These are phyloP conservation scores for Scedosporium dehoogii DNA, from an alignment of 2,329 filamentous ascomycete genomes.

Conservation along the genomic window DNA sequence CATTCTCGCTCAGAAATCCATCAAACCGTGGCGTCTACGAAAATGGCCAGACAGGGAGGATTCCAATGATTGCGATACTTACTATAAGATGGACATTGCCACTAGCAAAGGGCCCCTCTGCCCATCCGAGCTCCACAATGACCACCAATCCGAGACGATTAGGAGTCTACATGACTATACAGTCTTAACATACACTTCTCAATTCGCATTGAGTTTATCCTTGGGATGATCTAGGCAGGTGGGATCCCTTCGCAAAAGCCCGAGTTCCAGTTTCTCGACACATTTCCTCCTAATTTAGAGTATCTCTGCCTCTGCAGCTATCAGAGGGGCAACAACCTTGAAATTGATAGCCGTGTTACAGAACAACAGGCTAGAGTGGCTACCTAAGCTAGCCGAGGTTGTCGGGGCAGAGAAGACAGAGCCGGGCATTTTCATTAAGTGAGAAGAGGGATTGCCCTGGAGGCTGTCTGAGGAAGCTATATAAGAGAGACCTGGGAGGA, in stretches of 20 bases:
- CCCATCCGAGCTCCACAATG: neutral
- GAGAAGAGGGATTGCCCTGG: neutral
- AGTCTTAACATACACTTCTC: constrained; percentile 6
- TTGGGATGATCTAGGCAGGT: neutral
- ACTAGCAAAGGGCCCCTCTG: neutral
- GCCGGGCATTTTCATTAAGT: neutral
- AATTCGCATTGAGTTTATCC: neutral
- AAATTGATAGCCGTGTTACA: constrained; percentile 3
- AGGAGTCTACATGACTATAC: constrained; percentile 7
- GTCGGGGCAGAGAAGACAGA: neutral
- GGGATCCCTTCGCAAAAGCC: neutral
- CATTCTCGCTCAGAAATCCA: no score
- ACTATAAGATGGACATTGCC: neutral
- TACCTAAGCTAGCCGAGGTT: constrained; percentile 6
- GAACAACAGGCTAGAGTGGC: constrained; percentile 7
- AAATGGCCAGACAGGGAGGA: no score
- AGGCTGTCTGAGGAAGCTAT: neutral
- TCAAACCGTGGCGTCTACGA: no score
- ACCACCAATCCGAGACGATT: constrained; percentile 6
- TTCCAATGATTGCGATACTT: neutral
- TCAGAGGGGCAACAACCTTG: neutral
- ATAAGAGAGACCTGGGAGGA: neutral
- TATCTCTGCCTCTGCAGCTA: constrained; percentile 10
- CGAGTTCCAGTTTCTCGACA: constrained; percentile 8
- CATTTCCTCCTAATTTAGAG: constrained; percentile 9